Percentiles rank a stretch among this genome's conserved stretches.
Conservation (phyloP, 2,329 filamentous ascomycete species). For the Clonostachys chloroleuca region DNA sequence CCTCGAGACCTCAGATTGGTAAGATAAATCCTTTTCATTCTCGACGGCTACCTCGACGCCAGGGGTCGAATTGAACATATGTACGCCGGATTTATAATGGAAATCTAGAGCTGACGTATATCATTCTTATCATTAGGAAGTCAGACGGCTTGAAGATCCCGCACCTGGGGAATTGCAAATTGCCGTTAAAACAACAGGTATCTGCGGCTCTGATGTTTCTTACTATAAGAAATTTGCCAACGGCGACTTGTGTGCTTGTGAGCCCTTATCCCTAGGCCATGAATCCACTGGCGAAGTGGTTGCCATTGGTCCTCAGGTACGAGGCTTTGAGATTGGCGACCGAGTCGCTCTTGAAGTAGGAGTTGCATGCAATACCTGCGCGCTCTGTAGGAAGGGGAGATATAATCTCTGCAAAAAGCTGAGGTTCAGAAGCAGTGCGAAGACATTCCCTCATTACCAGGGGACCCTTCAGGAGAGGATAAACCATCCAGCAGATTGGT, state of each 20-base stretch:
- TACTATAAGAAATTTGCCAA: constrained; percentile 73
- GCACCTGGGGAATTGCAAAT: constrained; percentile 56
- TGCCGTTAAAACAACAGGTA: constrained; percentile 60
- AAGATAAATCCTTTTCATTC: constrained; percentile 16
- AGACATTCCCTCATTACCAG: constrained; percentile 59
- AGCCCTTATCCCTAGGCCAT: constrained; percentile 61
- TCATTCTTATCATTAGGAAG: constrained; percentile 32
- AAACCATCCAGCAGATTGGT: constrained; percentile 59
- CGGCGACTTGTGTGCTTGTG: constrained; percentile 62
- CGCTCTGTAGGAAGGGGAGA: constrained; percentile 44
- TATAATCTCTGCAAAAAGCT: constrained; percentile 61
- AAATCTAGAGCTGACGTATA: background rate
- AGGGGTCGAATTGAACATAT: background rate
- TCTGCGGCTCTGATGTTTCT: constrained; percentile 66
- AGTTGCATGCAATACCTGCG: constrained; percentile 46
- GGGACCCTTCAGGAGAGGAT: constrained; percentile 59
- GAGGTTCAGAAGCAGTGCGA: constrained; percentile 58
- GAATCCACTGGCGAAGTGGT: constrained; percentile 57
- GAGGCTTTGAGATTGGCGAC: constrained; percentile 49
- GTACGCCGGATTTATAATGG: constrained; percentile 1
- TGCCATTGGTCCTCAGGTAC: constrained; percentile 46
- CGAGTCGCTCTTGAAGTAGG: constrained; percentile 56
- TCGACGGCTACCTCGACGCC: too few relatives aligned
- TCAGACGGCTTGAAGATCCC: constrained; percentile 41
- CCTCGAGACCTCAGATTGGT: constrained; percentile 54